Conservation (phyloP, 1,284 basidiomycete species). For the Sporisorium exsertum region DNA sequence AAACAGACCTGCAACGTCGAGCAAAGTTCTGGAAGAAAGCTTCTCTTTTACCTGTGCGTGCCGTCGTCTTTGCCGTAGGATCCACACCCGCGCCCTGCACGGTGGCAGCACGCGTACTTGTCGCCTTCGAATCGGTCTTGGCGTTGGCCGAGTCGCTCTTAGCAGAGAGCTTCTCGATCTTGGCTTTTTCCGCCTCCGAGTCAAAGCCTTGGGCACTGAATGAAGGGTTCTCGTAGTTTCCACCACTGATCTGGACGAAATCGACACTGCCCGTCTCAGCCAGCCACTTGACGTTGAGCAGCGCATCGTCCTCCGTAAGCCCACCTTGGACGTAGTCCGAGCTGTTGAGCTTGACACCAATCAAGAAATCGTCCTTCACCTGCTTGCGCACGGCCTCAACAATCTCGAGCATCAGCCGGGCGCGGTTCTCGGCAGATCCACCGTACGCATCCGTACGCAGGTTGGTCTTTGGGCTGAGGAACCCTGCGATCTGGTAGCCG, state of each 20-base stretch:
- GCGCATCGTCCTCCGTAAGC: slow-evolving; percentile 73
- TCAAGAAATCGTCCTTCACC: slow-evolving; percentile 76
- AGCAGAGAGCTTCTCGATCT: slow-evolving; percentile 35
- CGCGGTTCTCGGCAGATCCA: slow-evolving; percentile 70
- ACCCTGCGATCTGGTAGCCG: slow-evolving; percentile 85
- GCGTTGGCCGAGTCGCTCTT: slow-evolving; percentile 15
- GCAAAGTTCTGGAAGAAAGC: slow-evolving; percentile 71
- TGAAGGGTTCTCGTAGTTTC: slow-evolving; percentile 83
- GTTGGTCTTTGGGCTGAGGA: slow-evolving; percentile 83
- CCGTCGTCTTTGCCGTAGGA: slow-evolving; percentile 29
- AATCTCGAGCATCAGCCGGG: slow-evolving; percentile 76
- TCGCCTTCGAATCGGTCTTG: slow-evolving; percentile 19
- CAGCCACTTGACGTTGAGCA: slow-evolving; percentile 77
- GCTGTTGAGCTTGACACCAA: slow-evolving; percentile 86
- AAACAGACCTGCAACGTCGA: slow-evolving; percentile 67
- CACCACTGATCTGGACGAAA: slow-evolving; percentile 88
- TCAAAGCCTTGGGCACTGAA: slow-evolving; percentile 67
- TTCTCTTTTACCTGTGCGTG: slow-evolving; percentile 71
- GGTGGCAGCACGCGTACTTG: slow-evolving; percentile 13
- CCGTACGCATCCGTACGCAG: slow-evolving; percentile 76
- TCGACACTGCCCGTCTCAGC: slow-evolving; percentile 78
- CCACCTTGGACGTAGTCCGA: slow-evolving; percentile 80
- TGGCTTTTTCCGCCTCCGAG: slow-evolving; percentile 57
- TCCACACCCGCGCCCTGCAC: slow-evolving; percentile 34
- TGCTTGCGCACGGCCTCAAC: slow-evolving; percentile 75